phyloP scores from a whole-genome alignment of 1,139 yeast species.

The Pneumocystis wakefieldiae region DNA sequence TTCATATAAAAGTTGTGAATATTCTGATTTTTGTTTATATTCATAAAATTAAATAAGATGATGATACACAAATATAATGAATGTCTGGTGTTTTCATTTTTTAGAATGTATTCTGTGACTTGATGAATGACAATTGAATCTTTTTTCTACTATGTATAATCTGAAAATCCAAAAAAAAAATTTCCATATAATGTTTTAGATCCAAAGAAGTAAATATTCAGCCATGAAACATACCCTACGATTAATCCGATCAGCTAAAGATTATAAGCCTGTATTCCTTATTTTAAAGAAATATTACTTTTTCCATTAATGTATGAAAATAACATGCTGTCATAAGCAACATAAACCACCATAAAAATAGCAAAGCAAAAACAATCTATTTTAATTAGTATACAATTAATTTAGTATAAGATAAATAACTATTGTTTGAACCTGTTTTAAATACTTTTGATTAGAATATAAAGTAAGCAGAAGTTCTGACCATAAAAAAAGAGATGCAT shows the following conservation, averaged over 20 bases:
- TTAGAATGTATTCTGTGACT: no score
- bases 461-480: conserved; percentile 41
- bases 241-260: conserved; percentile 14
- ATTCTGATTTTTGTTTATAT: no score
- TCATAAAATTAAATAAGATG: no score
- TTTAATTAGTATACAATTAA: conserved; percentile 18
- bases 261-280: neutral
- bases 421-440: conserved; percentile 7
- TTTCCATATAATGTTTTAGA: neutral
- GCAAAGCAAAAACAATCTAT: conserved; percentile 30
- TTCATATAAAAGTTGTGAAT: no score
- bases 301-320: conserved; percentile 70
- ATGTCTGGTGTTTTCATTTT: no score
- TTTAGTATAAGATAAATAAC: conserved; percentile 2
- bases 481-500: conserved; percentile 54
- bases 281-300: conserved; percentile 23
- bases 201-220: conserved; percentile 11
- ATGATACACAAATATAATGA: no score
- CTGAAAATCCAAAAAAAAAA: neutral
- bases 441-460: conserved; percentile 8
- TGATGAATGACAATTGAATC: neutral
- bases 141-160: neutral
- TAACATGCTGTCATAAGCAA: conserved; percentile 66
- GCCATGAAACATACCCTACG: conserved; percentile 13
- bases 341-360: conserved; percentile 73